Conservation (phyloP, 1,284 basidiomycete species). For the Leccinum griseonigrum region DNA sequence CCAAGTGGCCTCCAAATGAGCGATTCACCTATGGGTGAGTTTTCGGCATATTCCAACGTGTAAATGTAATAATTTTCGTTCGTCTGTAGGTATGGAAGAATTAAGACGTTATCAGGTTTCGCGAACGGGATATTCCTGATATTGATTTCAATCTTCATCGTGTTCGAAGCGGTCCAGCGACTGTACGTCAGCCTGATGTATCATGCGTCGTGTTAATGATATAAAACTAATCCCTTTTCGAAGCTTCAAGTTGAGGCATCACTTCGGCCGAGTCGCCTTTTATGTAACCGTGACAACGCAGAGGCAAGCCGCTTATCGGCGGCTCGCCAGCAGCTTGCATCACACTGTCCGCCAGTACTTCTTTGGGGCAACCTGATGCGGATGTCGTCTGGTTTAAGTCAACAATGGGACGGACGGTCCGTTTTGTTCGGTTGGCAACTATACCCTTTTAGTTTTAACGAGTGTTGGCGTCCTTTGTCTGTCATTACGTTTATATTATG, state of each 20-base stretch:
- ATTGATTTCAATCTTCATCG: constrained; percentile 96
- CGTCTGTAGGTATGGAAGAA: constrained; percentile 80
- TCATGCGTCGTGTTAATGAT: background rate
- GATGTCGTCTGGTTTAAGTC: background rate
- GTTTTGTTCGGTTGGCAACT: background rate
- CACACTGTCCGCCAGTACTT: background rate
- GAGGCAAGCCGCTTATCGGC: too few relatives aligned
- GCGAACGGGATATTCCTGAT: constrained; percentile 98
- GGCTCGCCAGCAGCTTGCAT: too few relatives aligned
- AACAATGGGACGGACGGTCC: background rate
- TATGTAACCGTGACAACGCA: too few relatives aligned
- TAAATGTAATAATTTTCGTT: background rate
- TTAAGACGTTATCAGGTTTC: constrained; percentile 98
- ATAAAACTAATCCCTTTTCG: constrained; percentile 4
- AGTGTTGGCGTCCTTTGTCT: background rate
- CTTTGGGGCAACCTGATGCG: background rate
- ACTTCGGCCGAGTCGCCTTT: too few relatives aligned
- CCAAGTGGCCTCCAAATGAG: constrained; percentile 94
- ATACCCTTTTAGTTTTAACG: background rate
- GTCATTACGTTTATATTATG: background rate
- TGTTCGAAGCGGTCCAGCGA: constrained; percentile 96
- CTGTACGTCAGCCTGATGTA: constrained; percentile 60
- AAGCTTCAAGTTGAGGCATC: too few relatives aligned
- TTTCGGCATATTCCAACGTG: background rate
- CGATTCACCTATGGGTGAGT: constrained; percentile 91